These are phyloP conservation scores for Hanseniaspora thailandica DNA, from an alignment of 805 yeast species.

Conservation along the genomic window DNA sequence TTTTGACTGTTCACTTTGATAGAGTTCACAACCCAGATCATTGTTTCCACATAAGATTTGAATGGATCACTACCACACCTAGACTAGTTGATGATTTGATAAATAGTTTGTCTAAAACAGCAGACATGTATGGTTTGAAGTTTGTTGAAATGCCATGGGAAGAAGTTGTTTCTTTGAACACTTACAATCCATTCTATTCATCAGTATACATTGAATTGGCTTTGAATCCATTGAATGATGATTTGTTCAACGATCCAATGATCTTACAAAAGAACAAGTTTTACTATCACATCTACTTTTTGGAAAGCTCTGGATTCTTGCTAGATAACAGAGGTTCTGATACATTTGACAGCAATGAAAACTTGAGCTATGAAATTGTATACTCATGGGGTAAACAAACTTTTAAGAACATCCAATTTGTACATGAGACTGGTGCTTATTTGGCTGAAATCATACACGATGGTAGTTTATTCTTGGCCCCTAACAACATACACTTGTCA, in stretches of 20 bases:
- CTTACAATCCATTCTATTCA: conserved; percentile 77
- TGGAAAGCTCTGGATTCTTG: conserved; percentile 61
- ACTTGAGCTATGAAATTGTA: conserved; percentile 42
- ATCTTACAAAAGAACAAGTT: conserved; percentile 43
- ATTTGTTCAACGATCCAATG: conserved; percentile 32
- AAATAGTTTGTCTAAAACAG: conserved; percentile 64
- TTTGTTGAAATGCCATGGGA: conserved; percentile 85
- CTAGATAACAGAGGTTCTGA: conserved; percentile 69
- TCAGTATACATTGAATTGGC: conserved; percentile 56
- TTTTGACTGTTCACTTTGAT: conserved; percentile 76
- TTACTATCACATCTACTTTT: conserved; percentile 65
- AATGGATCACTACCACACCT: conserved; percentile 87
- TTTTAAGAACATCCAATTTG: conserved; percentile 75
- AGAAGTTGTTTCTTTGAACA: conserved; percentile 67
- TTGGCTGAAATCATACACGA: conserved; percentile 74
- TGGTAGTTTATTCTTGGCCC: conserved; percentile 71
- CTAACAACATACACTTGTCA: conserved; percentile 73
- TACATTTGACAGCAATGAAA: conserved; percentile 37
- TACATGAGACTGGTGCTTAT: conserved; percentile 80
- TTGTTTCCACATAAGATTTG: conserved; percentile 80
- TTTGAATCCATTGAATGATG: conserved; percentile 63
- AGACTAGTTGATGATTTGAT: conserved; percentile 71
- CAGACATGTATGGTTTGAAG: conserved; percentile 73
- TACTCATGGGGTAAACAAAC: conserved; percentile 89
- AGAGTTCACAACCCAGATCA: conserved; percentile 88